Percentiles rank a stretch among this genome's conserved stretches.
phyloP scores from a whole-genome alignment of 257 asterid genomes.

The Salvia rosmarinus region DNA sequence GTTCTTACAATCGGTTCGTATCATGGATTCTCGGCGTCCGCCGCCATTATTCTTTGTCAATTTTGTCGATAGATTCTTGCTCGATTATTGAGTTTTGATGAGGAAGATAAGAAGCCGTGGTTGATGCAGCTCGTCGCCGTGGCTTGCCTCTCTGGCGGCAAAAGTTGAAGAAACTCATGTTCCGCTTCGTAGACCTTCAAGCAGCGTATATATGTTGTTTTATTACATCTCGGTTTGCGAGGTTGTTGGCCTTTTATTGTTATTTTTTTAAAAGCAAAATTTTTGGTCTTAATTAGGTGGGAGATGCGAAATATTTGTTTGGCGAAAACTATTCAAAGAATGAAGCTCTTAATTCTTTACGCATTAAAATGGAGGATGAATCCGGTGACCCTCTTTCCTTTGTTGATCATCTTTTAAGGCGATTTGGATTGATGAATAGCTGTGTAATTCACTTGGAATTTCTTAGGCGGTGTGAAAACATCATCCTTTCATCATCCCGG shows the following conservation, averaged over 20 bases:
- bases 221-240: too few relatives aligned
- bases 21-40: too few relatives aligned
- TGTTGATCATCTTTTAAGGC: slow-evolving; percentile 57
- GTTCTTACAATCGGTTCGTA: too few relatives aligned
- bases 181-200: slow-evolving; percentile 75
- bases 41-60: slow-evolving; percentile 65
- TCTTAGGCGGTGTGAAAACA: slow-evolving; percentile 53
- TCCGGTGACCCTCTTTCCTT: slow-evolving; percentile 73
- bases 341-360: slow-evolving; percentile 74
- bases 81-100: slow-evolving; percentile 31
- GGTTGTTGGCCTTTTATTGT: not conserved
- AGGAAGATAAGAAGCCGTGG: slow-evolving; percentile 58
- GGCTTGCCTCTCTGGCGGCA: slow-evolving; percentile 79
- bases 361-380: slow-evolving; percentile 79
- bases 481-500: slow-evolving; percentile 54
- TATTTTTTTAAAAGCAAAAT: too few relatives aligned
- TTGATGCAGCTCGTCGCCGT: slow-evolving; percentile 67
- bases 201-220: not conserved
- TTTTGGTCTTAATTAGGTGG: slow-evolving; percentile 42
- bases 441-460: slow-evolving; percentile 51
- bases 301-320: slow-evolving; percentile 52
- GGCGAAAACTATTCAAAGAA: slow-evolving; percentile 70
- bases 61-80: slow-evolving; percentile 62
- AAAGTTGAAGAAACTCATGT: slow-evolving; percentile 67
- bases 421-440: slow-evolving; percentile 58